Evolutionary conservation across 306 rosid genomes (phyloP), one percentile per base, ranked within the genome.

Genomic region (Quercus wislizeni): DNA sequence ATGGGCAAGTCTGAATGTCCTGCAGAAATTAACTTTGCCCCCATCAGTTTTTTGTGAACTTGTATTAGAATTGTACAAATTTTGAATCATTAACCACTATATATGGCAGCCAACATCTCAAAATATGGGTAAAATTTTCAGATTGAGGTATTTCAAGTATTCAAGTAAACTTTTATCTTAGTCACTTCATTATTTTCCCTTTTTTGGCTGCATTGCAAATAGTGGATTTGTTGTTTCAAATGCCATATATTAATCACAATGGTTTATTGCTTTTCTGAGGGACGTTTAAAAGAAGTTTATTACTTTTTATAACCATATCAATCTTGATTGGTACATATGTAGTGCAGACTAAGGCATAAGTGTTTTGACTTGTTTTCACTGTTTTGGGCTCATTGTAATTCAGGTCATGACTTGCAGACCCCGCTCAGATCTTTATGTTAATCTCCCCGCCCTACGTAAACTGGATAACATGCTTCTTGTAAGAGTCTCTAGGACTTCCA

Each of bases 391-490:
- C 5, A 85, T 55, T 87, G 76, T 68, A 87, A 71, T 78, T 82
- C 86, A 94, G 99, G 88, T 96, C 79, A 96, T 96, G 97, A 87
- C 90, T 43, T 91, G 99, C 87, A 89, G 94, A 82, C 98, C 94
- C 0, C 96, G 99, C 59, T 88, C 89, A 2, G 97, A 96, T 89
- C 93, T 96, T 12, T 96, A 96, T 19, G 96, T 93, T 31, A 96
- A 93, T 80, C 98, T 96, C 55, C 98, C 97, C 4, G 99, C 98
- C 38, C 86, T 93, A 31, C 93, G 96, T 2, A 96, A 96, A 90
- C 72, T 96, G 87, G 99, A 96, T 72, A 91, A 93, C 89, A 90
- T 96, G 99, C 97, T 93, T 84, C 97, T 93, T 57, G 99, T 96
- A 92, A 87, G 98, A 73, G 64, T 80, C 74, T 76, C 74, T 64